Conservation (phyloP, 83 land plant genomes). For the Thuja plicata region DNA sequence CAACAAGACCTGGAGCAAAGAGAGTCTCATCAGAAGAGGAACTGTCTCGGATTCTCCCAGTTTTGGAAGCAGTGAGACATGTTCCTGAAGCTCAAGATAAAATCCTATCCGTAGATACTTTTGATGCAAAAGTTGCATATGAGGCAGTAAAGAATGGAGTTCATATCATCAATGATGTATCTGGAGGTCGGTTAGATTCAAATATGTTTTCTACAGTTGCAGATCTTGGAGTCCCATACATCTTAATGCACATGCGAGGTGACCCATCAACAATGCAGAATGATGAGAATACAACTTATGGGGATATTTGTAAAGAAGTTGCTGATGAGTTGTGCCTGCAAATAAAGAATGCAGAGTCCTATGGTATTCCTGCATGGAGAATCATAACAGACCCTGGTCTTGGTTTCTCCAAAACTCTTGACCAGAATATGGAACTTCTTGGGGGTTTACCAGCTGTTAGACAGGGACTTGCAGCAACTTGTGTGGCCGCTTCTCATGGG, state of each 20-base stretch:
- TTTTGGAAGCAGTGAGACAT: slow-evolving; percentile 58
- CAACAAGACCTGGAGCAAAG: slow-evolving; percentile 79
- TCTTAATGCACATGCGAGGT: slow-evolving; percentile 96
- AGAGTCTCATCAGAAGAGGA: slow-evolving; percentile 75
- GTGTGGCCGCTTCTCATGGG: slow-evolving; percentile 54
- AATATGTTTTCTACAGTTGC: slow-evolving; percentile 68
- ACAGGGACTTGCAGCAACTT: slow-evolving; percentile 43
- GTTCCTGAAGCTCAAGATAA: slow-evolving; percentile 68
- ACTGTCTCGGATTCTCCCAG: slow-evolving; percentile 74
- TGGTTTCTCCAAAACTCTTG: slow-evolving; percentile 82
- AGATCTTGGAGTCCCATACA: slow-evolving; percentile 73
- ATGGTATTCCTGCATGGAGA: slow-evolving; percentile 89
- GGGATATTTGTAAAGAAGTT: slow-evolving; percentile 63
- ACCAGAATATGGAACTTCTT: slow-evolving; percentile 78
- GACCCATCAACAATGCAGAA: slow-evolving; percentile 87
- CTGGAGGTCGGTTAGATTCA: slow-evolving; percentile 83
- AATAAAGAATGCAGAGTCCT: slow-evolving; percentile 61
- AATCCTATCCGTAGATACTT: slow-evolving; percentile 82
- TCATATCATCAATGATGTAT: slow-evolving; percentile 88
- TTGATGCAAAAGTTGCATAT: slow-evolving; percentile 77
- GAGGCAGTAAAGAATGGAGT: slow-evolving; percentile 80
- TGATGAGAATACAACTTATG: slow-evolving; percentile 63
- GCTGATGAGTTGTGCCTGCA: slow-evolving; percentile 54
- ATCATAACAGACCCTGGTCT: slow-evolving; percentile 90
- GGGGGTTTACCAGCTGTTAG: slow-evolving; percentile 45